These are phyloP conservation scores for Cocos nucifera DNA, from an alignment of 176 grass and related monocot species.

Conservation along the genomic window DNA sequence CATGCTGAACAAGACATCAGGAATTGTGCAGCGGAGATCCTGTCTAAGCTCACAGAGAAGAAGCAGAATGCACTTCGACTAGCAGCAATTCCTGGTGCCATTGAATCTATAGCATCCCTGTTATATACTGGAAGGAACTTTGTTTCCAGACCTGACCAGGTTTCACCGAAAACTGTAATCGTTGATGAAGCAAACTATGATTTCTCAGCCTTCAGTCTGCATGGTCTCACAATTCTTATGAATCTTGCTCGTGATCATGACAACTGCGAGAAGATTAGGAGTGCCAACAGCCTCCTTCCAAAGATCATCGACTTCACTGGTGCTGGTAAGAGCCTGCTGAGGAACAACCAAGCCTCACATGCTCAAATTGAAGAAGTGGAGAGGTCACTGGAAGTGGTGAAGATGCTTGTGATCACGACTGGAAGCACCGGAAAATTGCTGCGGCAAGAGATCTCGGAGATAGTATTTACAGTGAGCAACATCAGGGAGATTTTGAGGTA, in stretches of 20 bases:
- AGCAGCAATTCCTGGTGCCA: constrained; percentile 44
- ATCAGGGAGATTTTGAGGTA: constrained; percentile 37
- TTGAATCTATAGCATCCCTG: constrained; percentile 59
- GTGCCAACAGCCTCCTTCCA: constrained; percentile 32
- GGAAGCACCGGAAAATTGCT: constrained; percentile 38
- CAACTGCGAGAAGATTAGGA: constrained; percentile 56
- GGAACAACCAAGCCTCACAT: not conserved
- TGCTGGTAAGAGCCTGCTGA: constrained; percentile 15
- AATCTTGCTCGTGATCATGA: constrained; percentile 43
- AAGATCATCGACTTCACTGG: constrained; percentile 53
- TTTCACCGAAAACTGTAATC: not conserved
- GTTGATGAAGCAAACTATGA: constrained; percentile 18
- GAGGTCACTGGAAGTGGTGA: constrained; percentile 40
- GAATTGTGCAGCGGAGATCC: constrained; percentile 27
- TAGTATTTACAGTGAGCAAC: constrained; percentile 62
- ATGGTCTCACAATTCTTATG: constrained; percentile 46
- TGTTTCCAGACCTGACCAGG: not conserved
- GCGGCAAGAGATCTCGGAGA: constrained; percentile 29
- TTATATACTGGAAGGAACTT: constrained; percentile 20
- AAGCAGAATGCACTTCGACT: constrained; percentile 48
- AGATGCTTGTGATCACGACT: constrained; percentile 38
- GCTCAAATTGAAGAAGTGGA: constrained; percentile 27
- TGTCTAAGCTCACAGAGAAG: constrained; percentile 42
- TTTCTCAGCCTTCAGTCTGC: constrained; percentile 35
- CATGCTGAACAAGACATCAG: constrained; percentile 43